Percentiles rank a stretch among this genome's conserved stretches.
phyloP scores from a whole-genome alignment of 2,329 filamentous ascomycete genomes.

The Grosmannia penicillata region DNA sequence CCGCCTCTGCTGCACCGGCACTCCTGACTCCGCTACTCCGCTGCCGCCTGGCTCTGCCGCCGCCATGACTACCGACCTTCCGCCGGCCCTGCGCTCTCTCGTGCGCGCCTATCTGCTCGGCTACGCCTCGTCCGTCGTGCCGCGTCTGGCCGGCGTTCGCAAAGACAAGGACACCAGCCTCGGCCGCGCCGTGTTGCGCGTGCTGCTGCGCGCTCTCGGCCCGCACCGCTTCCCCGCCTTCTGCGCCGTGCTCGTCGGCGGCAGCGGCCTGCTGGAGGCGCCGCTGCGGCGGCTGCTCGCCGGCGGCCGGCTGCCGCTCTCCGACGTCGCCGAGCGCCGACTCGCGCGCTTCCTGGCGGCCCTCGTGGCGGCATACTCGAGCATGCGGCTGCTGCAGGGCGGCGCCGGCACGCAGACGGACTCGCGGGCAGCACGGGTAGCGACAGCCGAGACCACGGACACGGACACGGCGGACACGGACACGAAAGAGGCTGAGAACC shows the following conservation, averaged over 20 bases:
- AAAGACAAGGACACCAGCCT: conserved; percentile 9
- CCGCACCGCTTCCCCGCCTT: conserved; percentile 45
- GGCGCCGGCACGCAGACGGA: too few species aligned
- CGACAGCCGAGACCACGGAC: too few species aligned
- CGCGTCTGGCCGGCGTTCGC: conserved; percentile 36
- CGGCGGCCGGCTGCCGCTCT: conserved; percentile 12
- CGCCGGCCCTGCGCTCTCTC: conserved; percentile 37
- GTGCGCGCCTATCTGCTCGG: conserved; percentile 45
- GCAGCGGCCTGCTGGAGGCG: conserved; percentile 46
- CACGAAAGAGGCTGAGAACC: not conserved
- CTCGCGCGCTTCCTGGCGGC: conserved; percentile 40
- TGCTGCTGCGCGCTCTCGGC: conserved; percentile 37
- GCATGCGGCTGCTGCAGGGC: conserved; percentile 38
- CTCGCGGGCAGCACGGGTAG: too few species aligned
- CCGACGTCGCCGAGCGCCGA: conserved; percentile 21
- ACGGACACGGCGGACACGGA: not conserved
- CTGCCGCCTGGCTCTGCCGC: too few species aligned
- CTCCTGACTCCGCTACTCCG: too few species aligned
- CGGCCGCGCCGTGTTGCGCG: conserved; percentile 19
- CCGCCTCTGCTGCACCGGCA: too few species aligned
- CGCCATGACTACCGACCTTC: too few species aligned
- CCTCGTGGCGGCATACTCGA: conserved; percentile 43
- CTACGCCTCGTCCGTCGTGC: conserved; percentile 43
- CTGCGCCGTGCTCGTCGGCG: conserved; percentile 44
- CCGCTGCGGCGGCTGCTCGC: conserved; percentile 12